Conservation (phyloP, 2,329 filamentous ascomycete genomes). For the Beauveria medogensis region DNA sequence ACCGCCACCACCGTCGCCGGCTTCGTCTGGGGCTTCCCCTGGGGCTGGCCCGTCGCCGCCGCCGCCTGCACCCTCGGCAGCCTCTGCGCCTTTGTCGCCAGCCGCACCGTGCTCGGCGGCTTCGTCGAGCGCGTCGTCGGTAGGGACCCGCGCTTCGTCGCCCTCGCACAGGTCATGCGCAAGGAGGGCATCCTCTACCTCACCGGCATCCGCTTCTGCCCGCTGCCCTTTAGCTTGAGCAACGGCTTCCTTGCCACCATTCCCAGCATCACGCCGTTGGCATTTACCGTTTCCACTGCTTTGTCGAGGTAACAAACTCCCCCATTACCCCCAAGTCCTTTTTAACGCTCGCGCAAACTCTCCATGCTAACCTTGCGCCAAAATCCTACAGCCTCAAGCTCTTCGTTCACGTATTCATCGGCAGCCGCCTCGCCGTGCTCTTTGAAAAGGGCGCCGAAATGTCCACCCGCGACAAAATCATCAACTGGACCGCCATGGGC, state of each 20-base stretch:
- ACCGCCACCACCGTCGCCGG: conserved; percentile 52
- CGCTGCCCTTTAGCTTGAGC: conserved; percentile 83
- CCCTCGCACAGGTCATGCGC: conserved; percentile 78
- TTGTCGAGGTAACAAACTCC: conserved; percentile 47
- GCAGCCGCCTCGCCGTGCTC: conserved; percentile 70
- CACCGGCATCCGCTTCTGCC: conserved; percentile 86
- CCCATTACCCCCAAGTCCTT: background rate
- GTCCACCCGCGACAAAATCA: conserved; percentile 64
- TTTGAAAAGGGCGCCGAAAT: conserved; percentile 80
- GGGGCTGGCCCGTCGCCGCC: conserved; percentile 76
- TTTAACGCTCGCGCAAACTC: background rate
- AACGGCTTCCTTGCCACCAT: conserved; percentile 95
- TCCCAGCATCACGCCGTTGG: conserved; percentile 68
- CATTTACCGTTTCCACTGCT: conserved; percentile 76
- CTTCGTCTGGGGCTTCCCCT: conserved; percentile 48
- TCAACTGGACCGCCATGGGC: conserved; percentile 78
- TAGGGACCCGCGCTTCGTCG: conserved; percentile 78
- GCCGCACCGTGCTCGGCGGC: conserved; percentile 65
- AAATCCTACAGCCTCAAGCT: conserved; percentile 60
- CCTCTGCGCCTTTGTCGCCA: conserved; percentile 70
- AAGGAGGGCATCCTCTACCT: conserved; percentile 84
- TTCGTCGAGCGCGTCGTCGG: conserved; percentile 78
- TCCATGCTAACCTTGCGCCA: background rate
- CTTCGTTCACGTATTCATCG: conserved; percentile 87
- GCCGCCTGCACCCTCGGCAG: conserved; percentile 72